Percentiles rank a stretch among this genome's conserved stretches.
These are phyloP conservation scores for Fusarium virguliforme DNA, from an alignment of 2,329 filamentous ascomycete species.

Conservation along the genomic window DNA sequence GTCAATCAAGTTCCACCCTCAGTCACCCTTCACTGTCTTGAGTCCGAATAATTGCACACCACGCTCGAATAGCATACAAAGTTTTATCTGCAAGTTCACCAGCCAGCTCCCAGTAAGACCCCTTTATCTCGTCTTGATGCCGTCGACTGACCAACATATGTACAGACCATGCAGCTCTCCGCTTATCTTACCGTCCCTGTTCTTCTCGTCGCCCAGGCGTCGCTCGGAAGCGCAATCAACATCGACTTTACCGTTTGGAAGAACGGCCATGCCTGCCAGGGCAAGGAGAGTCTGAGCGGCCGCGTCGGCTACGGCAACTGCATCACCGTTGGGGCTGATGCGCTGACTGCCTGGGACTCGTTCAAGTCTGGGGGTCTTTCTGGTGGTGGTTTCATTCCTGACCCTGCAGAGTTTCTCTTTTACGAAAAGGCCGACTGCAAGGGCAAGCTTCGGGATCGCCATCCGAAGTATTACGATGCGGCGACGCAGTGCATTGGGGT, in stretches of 20 bases:
- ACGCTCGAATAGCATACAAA: background rate
- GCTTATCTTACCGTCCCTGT: background rate
- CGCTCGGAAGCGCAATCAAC: background rate
- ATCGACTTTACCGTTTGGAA: background rate
- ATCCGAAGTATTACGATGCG: background rate
- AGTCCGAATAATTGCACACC: background rate
- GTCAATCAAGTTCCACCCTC: background rate
- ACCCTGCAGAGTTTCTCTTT: background rate
- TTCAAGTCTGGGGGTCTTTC: background rate
- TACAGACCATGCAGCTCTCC: background rate
- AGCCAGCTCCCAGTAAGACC: background rate
- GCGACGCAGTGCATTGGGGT: background rate
- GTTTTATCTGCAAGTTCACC: background rate
- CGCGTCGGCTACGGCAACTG: background rate
- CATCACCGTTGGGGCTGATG: background rate
- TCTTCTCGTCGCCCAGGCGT: background rate
- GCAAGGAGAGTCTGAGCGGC: background rate
- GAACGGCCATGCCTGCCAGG: background rate
- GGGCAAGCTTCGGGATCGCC: background rate
- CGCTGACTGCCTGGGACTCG: background rate
- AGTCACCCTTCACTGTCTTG: background rate
- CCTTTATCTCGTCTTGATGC: background rate
- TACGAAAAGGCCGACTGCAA: background rate
- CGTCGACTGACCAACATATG: background rate
- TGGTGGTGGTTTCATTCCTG: background rate